phyloP scores from a whole-genome alignment of 306 rosid genomes.

The Malus orientalis region DNA sequence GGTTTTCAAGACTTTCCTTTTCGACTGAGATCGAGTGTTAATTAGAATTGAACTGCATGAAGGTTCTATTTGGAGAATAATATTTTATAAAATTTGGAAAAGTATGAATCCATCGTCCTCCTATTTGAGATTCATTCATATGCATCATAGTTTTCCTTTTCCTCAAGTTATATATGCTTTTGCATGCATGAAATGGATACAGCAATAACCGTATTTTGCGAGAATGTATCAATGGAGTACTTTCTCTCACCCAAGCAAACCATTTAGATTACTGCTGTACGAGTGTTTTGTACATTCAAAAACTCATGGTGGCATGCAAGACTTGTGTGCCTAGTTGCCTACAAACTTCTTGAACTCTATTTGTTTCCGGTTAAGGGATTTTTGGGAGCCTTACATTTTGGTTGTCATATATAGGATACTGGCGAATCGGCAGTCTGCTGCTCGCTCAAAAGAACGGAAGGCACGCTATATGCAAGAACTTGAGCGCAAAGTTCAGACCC shows the following conservation, averaged over 20 bases:
- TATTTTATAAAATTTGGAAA: neutral
- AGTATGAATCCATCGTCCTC: neutral
- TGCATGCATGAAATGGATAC: neutral
- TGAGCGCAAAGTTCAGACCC: slow-evolving; percentile 97
- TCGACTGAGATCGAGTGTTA: neutral
- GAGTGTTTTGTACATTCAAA: no score
- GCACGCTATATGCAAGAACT: slow-evolving; percentile 93
- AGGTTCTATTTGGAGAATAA: neutral
- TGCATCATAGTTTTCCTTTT: neutral
- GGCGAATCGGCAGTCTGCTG: slow-evolving; percentile 98
- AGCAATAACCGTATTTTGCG: neutral
- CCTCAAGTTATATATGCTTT: neutral
- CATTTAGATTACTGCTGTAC: neutral
- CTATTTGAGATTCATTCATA: neutral
- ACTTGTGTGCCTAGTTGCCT: neutral
- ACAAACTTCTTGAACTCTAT: neutral
- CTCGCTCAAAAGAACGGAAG: slow-evolving; percentile 98
- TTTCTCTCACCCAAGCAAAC: neutral
- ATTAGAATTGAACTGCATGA: neutral
- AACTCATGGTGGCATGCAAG: neutral
- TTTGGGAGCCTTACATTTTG: slow-evolving; percentile 9
- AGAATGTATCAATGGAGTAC: neutral
- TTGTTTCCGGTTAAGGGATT: neutral
- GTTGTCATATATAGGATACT: slow-evolving; percentile 53
- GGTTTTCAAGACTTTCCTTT: neutral